Conservation (phyloP, 352 stramenopile genomes). For the Thalassiosira hispida region DNA sequence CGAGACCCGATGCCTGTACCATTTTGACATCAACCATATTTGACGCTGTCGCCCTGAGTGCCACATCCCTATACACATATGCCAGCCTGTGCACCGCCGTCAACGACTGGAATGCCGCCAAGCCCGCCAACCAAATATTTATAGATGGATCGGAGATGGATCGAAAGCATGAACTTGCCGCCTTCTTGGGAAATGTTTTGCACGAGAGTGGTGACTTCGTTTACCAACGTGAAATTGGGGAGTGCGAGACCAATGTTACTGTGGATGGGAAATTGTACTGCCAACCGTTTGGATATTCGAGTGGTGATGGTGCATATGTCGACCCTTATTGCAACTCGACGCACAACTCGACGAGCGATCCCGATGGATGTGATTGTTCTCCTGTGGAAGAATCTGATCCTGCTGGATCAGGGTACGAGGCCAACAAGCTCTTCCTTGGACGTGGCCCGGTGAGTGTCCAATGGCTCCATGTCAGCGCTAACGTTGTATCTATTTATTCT, state of each 20-base stretch:
- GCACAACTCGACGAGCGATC: neutral
- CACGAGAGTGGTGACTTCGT: constrained; percentile 43
- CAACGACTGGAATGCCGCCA: constrained; percentile 19
- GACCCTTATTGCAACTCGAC: constrained; percentile 26
- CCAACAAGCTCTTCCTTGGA: constrained; percentile 23
- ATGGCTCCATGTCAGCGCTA: neutral
- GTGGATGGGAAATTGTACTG: constrained; percentile 13
- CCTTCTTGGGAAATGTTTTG: constrained; percentile 47
- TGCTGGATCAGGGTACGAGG: constrained; percentile 6
- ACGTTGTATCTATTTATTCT: neutral
- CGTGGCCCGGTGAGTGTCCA: constrained; percentile 13
- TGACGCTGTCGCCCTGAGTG: constrained; percentile 20
- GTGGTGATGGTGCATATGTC: neutral
- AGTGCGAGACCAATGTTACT: constrained; percentile 14
- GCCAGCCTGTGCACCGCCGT: constrained; percentile 31
- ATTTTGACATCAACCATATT: constrained; percentile 31
- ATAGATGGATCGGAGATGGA: constrained; percentile 10
- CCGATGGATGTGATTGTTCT: constrained; percentile 38
- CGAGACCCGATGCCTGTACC: neutral
- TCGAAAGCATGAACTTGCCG: constrained; percentile 37
- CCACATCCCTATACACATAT: constrained; percentile 27
- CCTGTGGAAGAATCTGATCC: neutral
- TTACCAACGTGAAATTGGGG: constrained; percentile 20
- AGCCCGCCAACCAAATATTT: constrained; percentile 25
- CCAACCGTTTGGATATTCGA: neutral